These are phyloP conservation scores for Serendipita sp. DNA, from an alignment of 768 basidiomycete genomes.

Conservation along the genomic window DNA sequence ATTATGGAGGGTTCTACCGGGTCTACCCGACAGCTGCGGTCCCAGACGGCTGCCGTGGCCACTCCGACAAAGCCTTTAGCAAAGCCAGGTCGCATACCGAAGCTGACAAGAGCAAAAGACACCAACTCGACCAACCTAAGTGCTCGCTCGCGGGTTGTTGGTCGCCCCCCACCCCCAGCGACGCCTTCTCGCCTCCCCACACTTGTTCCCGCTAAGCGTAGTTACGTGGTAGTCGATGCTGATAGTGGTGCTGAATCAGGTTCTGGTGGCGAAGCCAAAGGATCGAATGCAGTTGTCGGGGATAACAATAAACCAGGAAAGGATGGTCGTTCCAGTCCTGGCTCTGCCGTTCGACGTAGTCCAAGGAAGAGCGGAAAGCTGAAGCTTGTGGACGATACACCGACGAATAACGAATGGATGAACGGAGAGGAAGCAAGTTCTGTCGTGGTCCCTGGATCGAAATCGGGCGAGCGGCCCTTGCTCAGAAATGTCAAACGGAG, in stretches of 20 bases:
- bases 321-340: conserved; percentile 5
- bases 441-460: conserved; percentile 56
- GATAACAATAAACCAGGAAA: conserved; percentile 29
- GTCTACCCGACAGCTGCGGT: conserved; percentile 1
- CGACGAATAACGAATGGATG: conserved; percentile 54
- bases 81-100: not conserved
- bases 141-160: conserved; percentile 23
- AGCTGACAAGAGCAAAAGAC: not conserved
- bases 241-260: conserved; percentile 5
- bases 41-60: not conserved
- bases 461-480: conserved; percentile 49
- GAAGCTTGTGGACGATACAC: conserved; percentile 2
- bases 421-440: conserved; percentile 43
- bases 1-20: not conserved
- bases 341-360: not conserved
- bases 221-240: conserved; percentile 12
- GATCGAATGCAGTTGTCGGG: conserved; percentile 19
- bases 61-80: not conserved
- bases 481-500: conserved; percentile 57
- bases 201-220: conserved; percentile 40
- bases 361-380: conserved; percentile 4
- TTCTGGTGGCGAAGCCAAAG: conserved; percentile 23
- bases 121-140: conserved; percentile 12
- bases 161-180: conserved; percentile 38
- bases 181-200: conserved; percentile 66